Evolutionary conservation across 305 asterid species (phyloP).

Genomic region (Fraxinus sp.): DNA sequence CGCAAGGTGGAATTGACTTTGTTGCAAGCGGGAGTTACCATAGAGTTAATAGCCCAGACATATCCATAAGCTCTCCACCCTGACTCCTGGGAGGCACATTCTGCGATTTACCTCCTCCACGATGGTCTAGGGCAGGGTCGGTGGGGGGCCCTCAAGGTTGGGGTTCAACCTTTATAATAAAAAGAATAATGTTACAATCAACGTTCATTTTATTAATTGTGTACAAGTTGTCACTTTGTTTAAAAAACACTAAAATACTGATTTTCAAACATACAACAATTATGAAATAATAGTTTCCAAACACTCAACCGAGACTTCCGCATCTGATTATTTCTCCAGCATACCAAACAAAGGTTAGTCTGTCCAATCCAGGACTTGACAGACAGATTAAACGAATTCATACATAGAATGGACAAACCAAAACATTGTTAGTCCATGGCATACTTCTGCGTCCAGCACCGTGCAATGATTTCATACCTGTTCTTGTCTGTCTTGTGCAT

Average conservation of each 20-base stretch:
- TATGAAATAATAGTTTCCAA: not conserved
- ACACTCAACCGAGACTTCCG: not conserved
- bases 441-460: constrained; percentile 94
- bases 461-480: constrained; percentile 81
- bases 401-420: constrained; percentile 19
- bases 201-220: not conserved
- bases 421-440: constrained; percentile 63
- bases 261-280: not conserved
- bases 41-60: too few relatives aligned
- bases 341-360: not conserved
- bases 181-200: not conserved
- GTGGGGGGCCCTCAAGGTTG: too few relatives aligned
- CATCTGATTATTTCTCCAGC: not conserved
- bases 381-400: constrained; percentile 33
- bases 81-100: too few relatives aligned
- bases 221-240: not conserved
- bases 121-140: too few relatives aligned
- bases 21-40: too few relatives aligned
- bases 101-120: too few relatives aligned
- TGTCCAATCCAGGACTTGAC: constrained; percentile 32
- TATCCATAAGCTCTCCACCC: too few relatives aligned
- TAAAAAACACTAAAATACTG: not conserved
- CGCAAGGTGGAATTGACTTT: too few relatives aligned
- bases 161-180: too few relatives aligned
- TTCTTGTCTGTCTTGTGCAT: constrained; percentile 82